phyloP scores from a whole-genome alignment of 2,329 filamentous ascomycete genomes.

The Plectosphaerella sp. region DNA sequence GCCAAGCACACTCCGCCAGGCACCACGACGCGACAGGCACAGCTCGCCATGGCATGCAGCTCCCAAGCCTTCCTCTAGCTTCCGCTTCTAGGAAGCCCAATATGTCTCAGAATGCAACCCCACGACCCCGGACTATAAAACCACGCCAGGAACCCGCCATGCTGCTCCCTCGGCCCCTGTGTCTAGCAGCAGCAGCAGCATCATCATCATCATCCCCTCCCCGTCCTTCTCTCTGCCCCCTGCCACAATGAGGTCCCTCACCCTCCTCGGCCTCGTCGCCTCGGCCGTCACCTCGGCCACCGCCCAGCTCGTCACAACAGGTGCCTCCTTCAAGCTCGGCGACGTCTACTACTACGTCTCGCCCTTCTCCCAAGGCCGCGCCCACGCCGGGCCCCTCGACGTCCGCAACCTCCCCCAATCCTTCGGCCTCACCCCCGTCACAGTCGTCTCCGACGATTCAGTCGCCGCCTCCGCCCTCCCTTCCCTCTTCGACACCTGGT shows the following conservation, averaged over 20 bases:
- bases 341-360: slow-evolving; percentile 27
- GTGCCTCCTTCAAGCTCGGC: slow-evolving; percentile 24
- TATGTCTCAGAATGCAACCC: too few relatives aligned
- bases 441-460: slow-evolving; percentile 21
- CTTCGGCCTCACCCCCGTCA: slow-evolving; percentile 27
- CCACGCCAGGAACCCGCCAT: too few relatives aligned
- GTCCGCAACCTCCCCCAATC: slow-evolving; percentile 15
- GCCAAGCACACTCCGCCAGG: neutral
- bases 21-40: neutral
- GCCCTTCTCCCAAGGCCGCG: slow-evolving; percentile 23
- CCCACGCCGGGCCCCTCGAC: slow-evolving; percentile 11
- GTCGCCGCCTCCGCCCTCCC: slow-evolving; percentile 14
- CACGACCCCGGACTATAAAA: too few relatives aligned
- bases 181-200: too few relatives aligned
- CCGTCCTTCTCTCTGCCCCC: neutral
- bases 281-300: slow-evolving; percentile 10
- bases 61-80: too few relatives aligned
- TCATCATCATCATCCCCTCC: neutral
- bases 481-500: slow-evolving; percentile 24
- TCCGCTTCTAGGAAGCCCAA: too few relatives aligned
- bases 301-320: slow-evolving; percentile 20
- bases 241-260: slow-evolving; percentile 7
- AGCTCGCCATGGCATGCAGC: too few relatives aligned
- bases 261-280: slow-evolving; percentile 9
- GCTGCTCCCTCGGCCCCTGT: too few relatives aligned